phyloP scores from a whole-genome alignment of 2,329 filamentous ascomycete genomes.

The Ceratocystis eucalypticola region DNA sequence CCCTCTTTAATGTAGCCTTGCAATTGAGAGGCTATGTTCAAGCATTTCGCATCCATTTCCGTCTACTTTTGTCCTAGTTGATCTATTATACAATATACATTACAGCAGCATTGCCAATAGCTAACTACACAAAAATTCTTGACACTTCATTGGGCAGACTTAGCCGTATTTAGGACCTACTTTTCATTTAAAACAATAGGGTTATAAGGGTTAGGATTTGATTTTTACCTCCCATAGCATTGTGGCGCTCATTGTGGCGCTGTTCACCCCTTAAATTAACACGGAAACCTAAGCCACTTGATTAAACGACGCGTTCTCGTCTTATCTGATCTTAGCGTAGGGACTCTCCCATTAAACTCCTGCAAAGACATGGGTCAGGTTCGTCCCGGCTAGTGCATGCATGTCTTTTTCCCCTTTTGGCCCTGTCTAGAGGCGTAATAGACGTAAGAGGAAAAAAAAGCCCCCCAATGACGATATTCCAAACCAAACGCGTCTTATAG shows the following conservation, averaged over 20 bases:
- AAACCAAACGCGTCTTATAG: not conserved
- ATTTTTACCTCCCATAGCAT: no score
- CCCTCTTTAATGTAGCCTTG: no score
- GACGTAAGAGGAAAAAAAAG: not conserved
- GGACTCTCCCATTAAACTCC: conserved; percentile 3
- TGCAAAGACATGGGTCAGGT: not conserved
- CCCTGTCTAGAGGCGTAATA: not conserved
- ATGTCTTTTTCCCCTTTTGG: conserved; percentile 2
- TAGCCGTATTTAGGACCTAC: no score
- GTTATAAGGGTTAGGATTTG: no score
- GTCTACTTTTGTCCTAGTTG: no score
- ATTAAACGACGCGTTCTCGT: not conserved
- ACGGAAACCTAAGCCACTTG: not conserved
- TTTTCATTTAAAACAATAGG: no score
- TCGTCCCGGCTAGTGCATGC: not conserved
- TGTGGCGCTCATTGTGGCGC: not conserved
- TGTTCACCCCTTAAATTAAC: not conserved
- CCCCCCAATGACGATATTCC: conserved; percentile 6
- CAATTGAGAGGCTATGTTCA: no score
- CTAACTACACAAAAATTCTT: no score
- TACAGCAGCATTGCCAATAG: no score
- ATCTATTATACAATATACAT: no score
- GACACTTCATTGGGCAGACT: no score
- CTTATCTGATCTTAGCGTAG: conserved; percentile 1
- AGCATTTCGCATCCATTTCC: no score